These are phyloP conservation scores for Amoebophrya sp. DNA, from an alignment of 169 alveolate genomes.

Conservation along the genomic window DNA sequence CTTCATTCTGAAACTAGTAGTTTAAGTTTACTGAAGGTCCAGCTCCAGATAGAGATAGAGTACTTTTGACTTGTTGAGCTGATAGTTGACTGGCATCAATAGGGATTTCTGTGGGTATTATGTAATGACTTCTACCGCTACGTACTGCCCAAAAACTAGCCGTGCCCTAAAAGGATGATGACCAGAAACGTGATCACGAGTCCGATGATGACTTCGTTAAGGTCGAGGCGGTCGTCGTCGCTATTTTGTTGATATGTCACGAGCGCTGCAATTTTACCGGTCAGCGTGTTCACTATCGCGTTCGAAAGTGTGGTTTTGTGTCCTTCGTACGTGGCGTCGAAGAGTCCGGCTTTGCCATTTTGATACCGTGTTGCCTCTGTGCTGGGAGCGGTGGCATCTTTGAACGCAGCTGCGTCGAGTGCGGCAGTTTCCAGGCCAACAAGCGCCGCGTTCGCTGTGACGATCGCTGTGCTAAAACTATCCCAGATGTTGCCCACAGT, in stretches of 20 bases:
- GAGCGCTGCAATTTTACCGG: background rate
- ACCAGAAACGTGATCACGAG: background rate
- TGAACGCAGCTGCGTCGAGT: background rate
- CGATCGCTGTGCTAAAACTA: background rate
- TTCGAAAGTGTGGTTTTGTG: background rate
- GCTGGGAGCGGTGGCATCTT: background rate
- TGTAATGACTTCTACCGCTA: too few species aligned
- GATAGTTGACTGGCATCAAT: too few species aligned
- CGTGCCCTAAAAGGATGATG: background rate
- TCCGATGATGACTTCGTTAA: background rate
- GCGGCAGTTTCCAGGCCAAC: background rate
- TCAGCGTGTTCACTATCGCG: background rate
- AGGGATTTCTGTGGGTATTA: too few species aligned
- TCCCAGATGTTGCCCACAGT: background rate
- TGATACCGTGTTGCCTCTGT: too few species aligned
- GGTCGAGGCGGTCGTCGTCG: background rate
- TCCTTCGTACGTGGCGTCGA: background rate
- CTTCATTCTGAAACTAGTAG: too few species aligned
- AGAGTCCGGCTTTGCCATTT: background rate
- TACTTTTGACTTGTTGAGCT: too few species aligned
- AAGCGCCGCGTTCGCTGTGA: background rate
- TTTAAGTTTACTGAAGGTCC: too few species aligned
- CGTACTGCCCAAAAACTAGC: too few species aligned
- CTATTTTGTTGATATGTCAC: background rate
- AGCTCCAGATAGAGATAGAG: too few species aligned